Conservation (phyloP, 352 stramenopile genomes). For the Phytophthora nicotianae region DNA sequence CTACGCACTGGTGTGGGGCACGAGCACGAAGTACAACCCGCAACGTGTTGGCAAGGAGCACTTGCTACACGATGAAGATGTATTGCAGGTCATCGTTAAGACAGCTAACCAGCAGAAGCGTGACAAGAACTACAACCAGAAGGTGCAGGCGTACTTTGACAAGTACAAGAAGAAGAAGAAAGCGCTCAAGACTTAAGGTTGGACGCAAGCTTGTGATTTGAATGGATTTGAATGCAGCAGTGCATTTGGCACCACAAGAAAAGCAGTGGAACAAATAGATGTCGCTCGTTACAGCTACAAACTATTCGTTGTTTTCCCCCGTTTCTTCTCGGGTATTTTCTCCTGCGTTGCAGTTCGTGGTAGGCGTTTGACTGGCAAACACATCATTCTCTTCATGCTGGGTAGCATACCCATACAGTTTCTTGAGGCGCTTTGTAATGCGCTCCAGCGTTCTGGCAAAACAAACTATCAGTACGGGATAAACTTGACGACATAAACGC, state of each 20-base stretch:
- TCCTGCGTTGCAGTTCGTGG: background rate
- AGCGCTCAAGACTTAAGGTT: slow-evolving; percentile 84
- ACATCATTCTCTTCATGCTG: slow-evolving; percentile 54
- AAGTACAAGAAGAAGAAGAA: slow-evolving; percentile 97
- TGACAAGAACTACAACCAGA: slow-evolving; percentile 97
- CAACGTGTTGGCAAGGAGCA: slow-evolving; percentile 96
- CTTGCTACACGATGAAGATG: slow-evolving; percentile 97
- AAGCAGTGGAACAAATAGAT: slow-evolving; percentile 22
- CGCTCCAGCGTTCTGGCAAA: slow-evolving; percentile 52
- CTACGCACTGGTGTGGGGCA: slow-evolving; percentile 98
- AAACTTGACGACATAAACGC: background rate
- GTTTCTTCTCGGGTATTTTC: slow-evolving; percentile 10
- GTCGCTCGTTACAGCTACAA: slow-evolving; percentile 15
- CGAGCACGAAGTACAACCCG: slow-evolving; percentile 97
- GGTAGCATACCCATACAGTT: slow-evolving; percentile 55
- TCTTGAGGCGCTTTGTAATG: slow-evolving; percentile 68
- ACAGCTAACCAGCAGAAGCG: slow-evolving; percentile 98
- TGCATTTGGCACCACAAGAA: slow-evolving; percentile 20
- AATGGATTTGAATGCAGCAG: slow-evolving; percentile 6
- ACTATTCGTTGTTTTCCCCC: slow-evolving; percentile 4
- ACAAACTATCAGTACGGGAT: slow-evolving; percentile 8
- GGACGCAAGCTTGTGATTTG: slow-evolving; percentile 8
- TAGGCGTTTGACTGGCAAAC: slow-evolving; percentile 20
- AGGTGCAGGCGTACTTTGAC: slow-evolving; percentile 96
- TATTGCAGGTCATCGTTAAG: slow-evolving; percentile 98